phyloP scores from a whole-genome alignment of 2,329 filamentous ascomycete species.

The Alternaria angustiovoidea region DNA sequence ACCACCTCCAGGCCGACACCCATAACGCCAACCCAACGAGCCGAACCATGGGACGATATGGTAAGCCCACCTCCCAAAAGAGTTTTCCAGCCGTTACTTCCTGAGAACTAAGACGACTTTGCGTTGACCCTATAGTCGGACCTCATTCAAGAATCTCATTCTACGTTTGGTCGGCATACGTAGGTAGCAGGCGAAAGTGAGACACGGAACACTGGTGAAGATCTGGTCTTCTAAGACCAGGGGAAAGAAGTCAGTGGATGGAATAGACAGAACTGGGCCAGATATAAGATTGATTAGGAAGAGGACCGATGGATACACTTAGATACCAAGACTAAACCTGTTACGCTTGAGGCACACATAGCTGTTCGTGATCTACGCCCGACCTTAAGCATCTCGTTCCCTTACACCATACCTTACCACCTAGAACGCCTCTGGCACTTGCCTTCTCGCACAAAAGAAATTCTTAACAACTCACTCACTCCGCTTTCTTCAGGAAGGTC shows the following conservation, averaged over 20 bases:
- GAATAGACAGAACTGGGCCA: not conserved
- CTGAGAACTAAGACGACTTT: not conserved
- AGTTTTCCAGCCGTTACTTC: not conserved
- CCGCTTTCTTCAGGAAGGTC: conserved; percentile 51
- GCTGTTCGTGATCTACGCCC: too few species aligned
- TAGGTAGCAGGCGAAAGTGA: not conserved
- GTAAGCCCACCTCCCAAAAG: not conserved
- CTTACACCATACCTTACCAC: not conserved
- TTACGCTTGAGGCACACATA: too few species aligned
- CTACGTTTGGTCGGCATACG: not conserved
- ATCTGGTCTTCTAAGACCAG: not conserved
- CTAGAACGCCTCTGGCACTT: not conserved
- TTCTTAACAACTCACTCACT: not conserved
- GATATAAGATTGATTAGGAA: not conserved
- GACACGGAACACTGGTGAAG: not conserved
- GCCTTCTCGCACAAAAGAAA: not conserved
- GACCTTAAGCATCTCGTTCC: not conserved
- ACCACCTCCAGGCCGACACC: not conserved
- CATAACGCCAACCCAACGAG: not conserved
- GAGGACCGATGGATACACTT: not conserved
- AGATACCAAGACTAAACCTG: too few species aligned
- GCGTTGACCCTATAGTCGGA: too few species aligned
- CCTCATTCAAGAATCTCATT: not conserved
- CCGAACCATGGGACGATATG: not conserved
- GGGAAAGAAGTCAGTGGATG: not conserved